Percentiles rank a stretch among this genome's conserved stretches.
Conservation (phyloP, 116 monocot genomes). For the Phalaenopsis hybrid region DNA sequence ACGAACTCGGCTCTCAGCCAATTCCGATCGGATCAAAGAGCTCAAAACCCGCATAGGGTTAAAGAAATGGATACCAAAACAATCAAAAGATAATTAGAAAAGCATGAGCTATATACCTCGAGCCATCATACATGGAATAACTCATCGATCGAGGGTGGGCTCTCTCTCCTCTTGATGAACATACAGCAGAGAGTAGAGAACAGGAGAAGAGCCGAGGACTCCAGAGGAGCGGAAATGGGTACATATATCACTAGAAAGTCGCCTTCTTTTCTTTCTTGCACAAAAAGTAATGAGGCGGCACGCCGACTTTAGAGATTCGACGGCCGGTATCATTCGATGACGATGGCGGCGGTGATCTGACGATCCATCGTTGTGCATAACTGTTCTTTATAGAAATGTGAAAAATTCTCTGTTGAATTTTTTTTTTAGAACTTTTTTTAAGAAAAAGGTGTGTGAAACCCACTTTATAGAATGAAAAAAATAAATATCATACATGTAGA, state of each 20-base stretch:
- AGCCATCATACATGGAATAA: not conserved
- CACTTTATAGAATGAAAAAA: too few species aligned
- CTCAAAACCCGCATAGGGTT: not conserved
- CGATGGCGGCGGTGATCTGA: not conserved
- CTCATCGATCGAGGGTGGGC: not conserved
- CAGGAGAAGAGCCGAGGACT: constrained; percentile 1
- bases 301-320: not conserved
- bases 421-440: too few species aligned
- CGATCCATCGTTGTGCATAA: not conserved
- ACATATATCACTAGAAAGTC: not conserved
- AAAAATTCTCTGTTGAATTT: too few species aligned
- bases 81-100: constrained; percentile 2
- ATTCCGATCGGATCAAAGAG: not conserved
- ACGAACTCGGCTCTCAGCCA: not conserved
- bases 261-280: not conserved
- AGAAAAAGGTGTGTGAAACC: too few species aligned
- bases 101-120: not conserved
- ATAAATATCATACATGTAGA: too few species aligned
- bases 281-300: not conserved
- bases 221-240: not conserved
- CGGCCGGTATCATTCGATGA: not conserved
- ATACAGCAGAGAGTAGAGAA: not conserved
- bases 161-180: not conserved
- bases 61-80: not conserved
- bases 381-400: too few species aligned